Evolutionary conservation across 2,329 filamentous ascomycete genomes (phyloP).

Genomic region (Trichoderma sp.): DNA sequence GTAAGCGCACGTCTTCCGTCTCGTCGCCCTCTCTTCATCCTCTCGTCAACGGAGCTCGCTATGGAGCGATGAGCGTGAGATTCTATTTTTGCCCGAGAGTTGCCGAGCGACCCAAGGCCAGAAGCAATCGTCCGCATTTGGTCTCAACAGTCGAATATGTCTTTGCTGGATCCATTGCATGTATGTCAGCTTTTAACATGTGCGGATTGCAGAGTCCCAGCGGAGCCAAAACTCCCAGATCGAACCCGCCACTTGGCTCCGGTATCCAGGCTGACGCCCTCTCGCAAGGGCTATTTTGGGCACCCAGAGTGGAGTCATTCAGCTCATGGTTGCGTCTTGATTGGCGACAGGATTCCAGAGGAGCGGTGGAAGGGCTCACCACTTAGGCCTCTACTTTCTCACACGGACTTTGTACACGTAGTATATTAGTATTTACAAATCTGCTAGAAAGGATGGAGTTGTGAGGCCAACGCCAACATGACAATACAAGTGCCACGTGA

Average conservation of each 20-base stretch:
- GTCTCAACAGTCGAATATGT: background rate
- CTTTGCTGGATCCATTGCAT: background rate
- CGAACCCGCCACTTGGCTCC: conserved; percentile 7
- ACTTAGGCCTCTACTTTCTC: background rate
- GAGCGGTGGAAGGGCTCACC: background rate
- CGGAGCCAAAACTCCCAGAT: background rate
- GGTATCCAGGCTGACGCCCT: background rate
- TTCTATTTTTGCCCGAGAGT: conserved; percentile 12
- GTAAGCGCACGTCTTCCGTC: background rate
- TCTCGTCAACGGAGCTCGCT: background rate
- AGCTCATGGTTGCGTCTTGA: conserved; percentile 2
- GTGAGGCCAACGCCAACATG: background rate
- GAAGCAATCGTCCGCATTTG: background rate
- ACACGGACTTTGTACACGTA: background rate
- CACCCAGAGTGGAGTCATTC: conserved; percentile 4
- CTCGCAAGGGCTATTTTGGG: conserved; percentile 15
- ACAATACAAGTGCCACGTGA: background rate
- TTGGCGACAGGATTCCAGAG: background rate
- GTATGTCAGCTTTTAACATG: conserved; percentile 15
- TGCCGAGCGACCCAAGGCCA: background rate
- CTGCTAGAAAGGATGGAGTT: background rate
- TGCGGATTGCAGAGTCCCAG: conserved; percentile 1
- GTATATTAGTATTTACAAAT: background rate
- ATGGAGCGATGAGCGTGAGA: background rate
- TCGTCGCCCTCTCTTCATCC: background rate